phyloP scores from a whole-genome alignment of 208 protist genomes.

The Trypanosoma mega region DNA sequence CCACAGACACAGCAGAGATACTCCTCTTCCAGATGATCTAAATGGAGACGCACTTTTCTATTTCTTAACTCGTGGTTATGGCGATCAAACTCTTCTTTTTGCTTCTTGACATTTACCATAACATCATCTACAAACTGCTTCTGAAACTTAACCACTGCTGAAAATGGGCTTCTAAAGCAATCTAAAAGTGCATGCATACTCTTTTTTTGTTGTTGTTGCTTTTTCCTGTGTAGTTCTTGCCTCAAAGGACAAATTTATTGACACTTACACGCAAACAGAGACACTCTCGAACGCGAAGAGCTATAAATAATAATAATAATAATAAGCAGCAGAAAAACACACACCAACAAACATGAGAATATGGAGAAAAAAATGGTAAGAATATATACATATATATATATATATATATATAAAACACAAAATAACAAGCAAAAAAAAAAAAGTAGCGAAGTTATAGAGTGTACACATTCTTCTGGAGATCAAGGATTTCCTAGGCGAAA shows the following conservation, averaged over 20 bases:
- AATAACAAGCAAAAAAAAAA: neutral
- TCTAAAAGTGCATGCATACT: conserved; percentile 15
- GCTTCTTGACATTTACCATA: conserved; percentile 51
- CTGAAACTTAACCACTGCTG: conserved; percentile 64
- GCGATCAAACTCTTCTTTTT: conserved; percentile 49
- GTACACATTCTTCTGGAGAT: too few species aligned
- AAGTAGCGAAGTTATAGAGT: too few species aligned
- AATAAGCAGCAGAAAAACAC: conserved; percentile 8
- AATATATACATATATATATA: too few species aligned
- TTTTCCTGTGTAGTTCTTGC: too few species aligned
- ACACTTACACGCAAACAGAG: neutral
- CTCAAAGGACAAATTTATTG: too few species aligned
- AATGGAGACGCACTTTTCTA: conserved; percentile 62
- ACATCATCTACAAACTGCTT: conserved; percentile 86
- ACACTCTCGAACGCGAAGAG: conserved; percentile 4
- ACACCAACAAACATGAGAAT: conserved; percentile 7
- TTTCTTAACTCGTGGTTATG: conserved; percentile 54
- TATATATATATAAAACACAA: neutral
- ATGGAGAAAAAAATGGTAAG: neutral
- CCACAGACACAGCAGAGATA: conserved; percentile 85
- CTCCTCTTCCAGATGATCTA: conserved; percentile 76
- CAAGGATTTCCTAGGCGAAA: too few species aligned
- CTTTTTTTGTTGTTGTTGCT: too few species aligned
- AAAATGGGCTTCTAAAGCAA: conserved; percentile 54
- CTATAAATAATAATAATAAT: conserved; percentile 15